Percentiles rank a stretch among this genome's conserved stretches.
Conservation (phyloP, 2,329 filamentous ascomycete species). For the Blastomyces parvus region DNA sequence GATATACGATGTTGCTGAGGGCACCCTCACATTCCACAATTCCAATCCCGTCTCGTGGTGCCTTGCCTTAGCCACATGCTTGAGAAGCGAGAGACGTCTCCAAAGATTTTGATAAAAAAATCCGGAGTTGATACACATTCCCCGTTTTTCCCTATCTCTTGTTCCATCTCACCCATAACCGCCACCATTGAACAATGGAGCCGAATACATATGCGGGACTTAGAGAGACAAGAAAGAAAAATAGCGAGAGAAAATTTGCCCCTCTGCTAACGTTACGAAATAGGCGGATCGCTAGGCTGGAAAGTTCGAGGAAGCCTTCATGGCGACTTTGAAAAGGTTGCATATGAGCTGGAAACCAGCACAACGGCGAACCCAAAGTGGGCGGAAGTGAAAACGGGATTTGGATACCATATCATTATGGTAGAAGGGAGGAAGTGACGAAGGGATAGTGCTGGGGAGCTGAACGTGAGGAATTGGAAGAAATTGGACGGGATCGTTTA, state of each 20-base stretch:
- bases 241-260: neutral
- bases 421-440: slow-evolving; percentile 53
- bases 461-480: neutral
- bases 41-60: neutral
- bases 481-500: too few relatives aligned
- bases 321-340: slow-evolving; percentile 51
- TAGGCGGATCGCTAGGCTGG: slow-evolving; percentile 55
- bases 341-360: slow-evolving; percentile 53
- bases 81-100: neutral
- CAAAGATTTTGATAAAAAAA: neutral
- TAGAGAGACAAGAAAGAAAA: neutral
- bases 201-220: neutral
- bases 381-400: slow-evolving; percentile 52
- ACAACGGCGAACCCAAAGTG: slow-evolving; percentile 53
- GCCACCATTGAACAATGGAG: neutral
- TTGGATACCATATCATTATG: slow-evolving; percentile 62
- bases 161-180: neutral
- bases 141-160: neutral
- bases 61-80: neutral
- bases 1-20: neutral
- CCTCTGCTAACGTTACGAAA: neutral
- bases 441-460: neutral
- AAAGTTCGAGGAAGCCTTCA: slow-evolving; percentile 50
- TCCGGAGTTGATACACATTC: neutral
- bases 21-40: neutral